phyloP scores from a whole-genome alignment of 177 flowering plant species.

The Vitis hybrid region DNA sequence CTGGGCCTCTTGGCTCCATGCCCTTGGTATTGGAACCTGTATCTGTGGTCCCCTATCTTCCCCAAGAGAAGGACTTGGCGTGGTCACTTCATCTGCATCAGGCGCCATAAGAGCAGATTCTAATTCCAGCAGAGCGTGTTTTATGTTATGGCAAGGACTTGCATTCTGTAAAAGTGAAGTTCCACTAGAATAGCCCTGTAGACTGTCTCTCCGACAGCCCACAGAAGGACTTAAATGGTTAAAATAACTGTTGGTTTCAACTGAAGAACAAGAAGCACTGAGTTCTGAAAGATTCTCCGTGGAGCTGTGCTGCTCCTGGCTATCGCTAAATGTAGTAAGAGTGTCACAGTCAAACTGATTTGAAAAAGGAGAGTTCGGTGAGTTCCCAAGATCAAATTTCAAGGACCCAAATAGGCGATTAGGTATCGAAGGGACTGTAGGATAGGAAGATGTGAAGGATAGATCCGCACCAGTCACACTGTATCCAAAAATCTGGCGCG shows the following conservation, averaged over 20 bases:
- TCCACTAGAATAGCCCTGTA: constrained; percentile 15
- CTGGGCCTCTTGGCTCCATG: constrained; percentile 32
- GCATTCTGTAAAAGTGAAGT: constrained; percentile 26
- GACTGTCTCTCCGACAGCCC: constrained; percentile 17
- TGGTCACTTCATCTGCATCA: constrained; percentile 40
- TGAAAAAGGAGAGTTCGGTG: constrained; percentile 66
- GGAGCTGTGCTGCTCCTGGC: constrained; percentile 62
- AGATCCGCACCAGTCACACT: constrained; percentile 38
- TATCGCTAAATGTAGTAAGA: constrained; percentile 43
- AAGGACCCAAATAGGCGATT: constrained; percentile 36
- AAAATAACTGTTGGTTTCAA: constrained; percentile 40
- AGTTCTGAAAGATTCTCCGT: constrained; percentile 44
- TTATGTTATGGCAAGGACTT: constrained; percentile 33
- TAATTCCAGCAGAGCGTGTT: constrained; percentile 47
- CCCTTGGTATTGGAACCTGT: constrained; percentile 26
- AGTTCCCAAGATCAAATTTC: constrained; percentile 50
- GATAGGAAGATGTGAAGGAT: constrained; percentile 42
- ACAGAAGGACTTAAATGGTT: constrained; percentile 26
- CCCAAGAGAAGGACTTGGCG: constrained; percentile 19
- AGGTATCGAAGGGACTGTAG: constrained; percentile 34
- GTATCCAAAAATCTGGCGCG: constrained; percentile 43
- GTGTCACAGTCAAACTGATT: constrained; percentile 51
- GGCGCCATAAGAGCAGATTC: constrained; percentile 66
- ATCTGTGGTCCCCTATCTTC: constrained; percentile 25
- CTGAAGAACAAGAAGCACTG: constrained; percentile 49